Evolutionary conservation across 805 yeast genomes (phyloP), one percentile per base, ranked within the genome.

Genomic region (Starmerella apicola): DNA sequence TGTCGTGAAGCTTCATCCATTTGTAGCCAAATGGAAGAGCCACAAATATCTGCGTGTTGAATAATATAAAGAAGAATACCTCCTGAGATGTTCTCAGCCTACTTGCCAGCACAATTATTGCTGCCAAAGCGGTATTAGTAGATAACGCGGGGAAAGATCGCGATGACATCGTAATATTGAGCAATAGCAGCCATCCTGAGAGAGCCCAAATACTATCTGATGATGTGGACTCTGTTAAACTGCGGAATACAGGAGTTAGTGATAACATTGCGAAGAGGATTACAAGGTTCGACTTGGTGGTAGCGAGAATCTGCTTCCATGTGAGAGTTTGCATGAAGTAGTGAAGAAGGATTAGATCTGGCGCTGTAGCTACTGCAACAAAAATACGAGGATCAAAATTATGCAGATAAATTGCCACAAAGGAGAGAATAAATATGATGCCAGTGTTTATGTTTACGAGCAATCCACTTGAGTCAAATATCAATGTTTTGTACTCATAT

Each of bases 131-230:
- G 3, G 86, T 61, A 53, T 88, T 91, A 18, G 94, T 84, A 1
- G 94, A 76, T 8, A 85, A 59, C 34, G 73, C 80, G 30, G 45
- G 71, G 72, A 52, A 71, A 64, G 27, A 80, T 69, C 56, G 80
- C 78, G 59, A 82, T 82, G 54, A 78, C 76, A 50, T 76, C 67
- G 20, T 77, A 3, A 85, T 62, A 51, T 84, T 84, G 32, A 76
- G 62, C 9, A 83, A 50, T 24, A 81, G 76, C 13, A 91, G 64
- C 76, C 95, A 79, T 34, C 78, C 75, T 6, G 93, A 74, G 4
- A 91, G 60, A 0, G 94, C 85, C 96, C 97, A 88, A 44, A 91
- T 84, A 13, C 95, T 83, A 62, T 91, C 97, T 0, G 91, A 79
- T 0, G 95, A 75, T 0, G 95, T 84, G 0, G 95, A 80, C 51